Evolutionary conservation across 2,329 filamentous ascomycete species (phyloP), one percentile per base, ranked within the genome.

Genomic region (Fusarium pseudoanthophilum): DNA sequence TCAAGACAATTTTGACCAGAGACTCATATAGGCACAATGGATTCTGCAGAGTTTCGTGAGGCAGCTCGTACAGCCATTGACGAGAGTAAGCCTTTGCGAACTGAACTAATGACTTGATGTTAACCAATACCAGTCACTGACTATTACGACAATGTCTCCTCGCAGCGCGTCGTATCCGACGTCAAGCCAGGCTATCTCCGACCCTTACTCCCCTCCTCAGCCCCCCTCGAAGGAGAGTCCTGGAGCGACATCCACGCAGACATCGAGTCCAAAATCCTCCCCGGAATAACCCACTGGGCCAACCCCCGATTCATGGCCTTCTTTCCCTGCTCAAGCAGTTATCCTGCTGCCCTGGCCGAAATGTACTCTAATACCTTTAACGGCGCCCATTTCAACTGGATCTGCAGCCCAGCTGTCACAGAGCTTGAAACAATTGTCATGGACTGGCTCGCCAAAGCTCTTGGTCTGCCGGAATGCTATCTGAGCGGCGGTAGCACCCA

Each of bases 251-350:
- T 98, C 78, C 93, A 94, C 76, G 87, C 90, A 61, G 95, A 98
- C 80, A 91, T 98, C 53, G 92, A 95, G 77, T 84, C 88, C 40
- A 93, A 96, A 80, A 97, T 98, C 79, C 90, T 97, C 80, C 95
- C 95, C 0, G 95, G 95, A 9, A 86, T 98, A 61, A 98, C 95
- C 0, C 95, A 98, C 83, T 98, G 95, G 95, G 92, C 97, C 80
- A 94, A 91, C 6, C 95, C 94, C 18, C 95, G 95, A 79, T 98
- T 97, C 87, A 94, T 98, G 90, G 95, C 95, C 48, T 98, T 97
- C 86, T 98, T 96, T 83, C 93, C 95, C 2, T 94, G 94, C 56
- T 91, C 90, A n/a, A 91, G 92, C 60, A 93, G 92, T 39, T 98
- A 92, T 79, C 95, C 95, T 2, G 90, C 91, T 36, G 95, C 97